Percentiles rank a stretch among this genome's conserved stretches.
phyloP scores from a whole-genome alignment of 345 rosid genomes.

The Eucalyptus microcorys region DNA sequence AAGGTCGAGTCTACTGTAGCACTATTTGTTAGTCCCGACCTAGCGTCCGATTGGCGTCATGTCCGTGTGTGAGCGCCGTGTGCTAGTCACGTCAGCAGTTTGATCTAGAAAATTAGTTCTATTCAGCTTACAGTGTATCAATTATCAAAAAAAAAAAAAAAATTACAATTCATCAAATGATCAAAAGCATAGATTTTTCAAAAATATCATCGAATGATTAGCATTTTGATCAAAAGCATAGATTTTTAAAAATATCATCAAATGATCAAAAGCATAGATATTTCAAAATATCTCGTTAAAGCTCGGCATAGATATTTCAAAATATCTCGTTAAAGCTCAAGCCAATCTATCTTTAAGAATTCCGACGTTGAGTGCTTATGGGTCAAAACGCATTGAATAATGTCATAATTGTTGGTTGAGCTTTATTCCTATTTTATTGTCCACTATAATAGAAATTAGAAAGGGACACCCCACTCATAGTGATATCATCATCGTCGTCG shows the following conservation, averaged over 20 bases:
- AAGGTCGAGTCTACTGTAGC: neutral
- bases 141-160: too few relatives aligned
- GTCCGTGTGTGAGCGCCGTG: too few relatives aligned
- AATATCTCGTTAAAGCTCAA: neutral
- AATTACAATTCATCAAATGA: neutral
- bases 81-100: neutral
- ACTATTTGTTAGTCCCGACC: too few relatives aligned
- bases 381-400: neutral
- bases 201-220: too few relatives aligned
- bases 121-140: too few relatives aligned
- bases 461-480: neutral
- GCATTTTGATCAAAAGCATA: too few relatives aligned
- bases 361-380: neutral
- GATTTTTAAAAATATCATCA: neutral
- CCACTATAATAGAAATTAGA: neutral
- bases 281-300: too few relatives aligned
- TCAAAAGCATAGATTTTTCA: neutral
- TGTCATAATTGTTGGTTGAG: neutral
- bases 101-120: too few relatives aligned
- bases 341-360: neutral
- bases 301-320: too few relatives aligned
- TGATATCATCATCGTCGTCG: too few relatives aligned
- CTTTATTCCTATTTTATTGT: neutral
- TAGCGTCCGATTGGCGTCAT: too few relatives aligned
- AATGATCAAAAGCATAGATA: neutral